Evolutionary conservation across 805 yeast genomes (phyloP), one percentile per base, ranked within the genome.

Genomic region (Candida glaebosa): DNA sequence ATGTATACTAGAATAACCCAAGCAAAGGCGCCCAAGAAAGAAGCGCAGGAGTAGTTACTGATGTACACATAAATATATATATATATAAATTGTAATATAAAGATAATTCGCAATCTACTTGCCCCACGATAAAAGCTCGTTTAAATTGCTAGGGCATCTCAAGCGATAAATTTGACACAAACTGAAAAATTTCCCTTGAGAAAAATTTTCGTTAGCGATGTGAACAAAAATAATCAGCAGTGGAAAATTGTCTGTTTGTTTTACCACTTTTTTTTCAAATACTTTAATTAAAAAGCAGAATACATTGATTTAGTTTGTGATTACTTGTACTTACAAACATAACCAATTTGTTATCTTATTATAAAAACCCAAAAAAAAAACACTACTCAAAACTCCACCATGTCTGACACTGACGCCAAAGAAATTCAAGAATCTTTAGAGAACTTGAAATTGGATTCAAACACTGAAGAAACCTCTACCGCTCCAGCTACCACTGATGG

Each of bases 1-100:
- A 88, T 89, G 96, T 89, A 87, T 61, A 72, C 66, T 46, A 79
- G 82, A 61, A 63, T 82, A 44, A 43, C 38, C 14, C 37, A 34
- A 12, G 38, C 38, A 35, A 25, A 25, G 18, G 4, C 7, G 31
- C 7, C 31, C n/a, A 28, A 28, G 31, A 28, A 28, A 28, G 31
- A 28, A 14, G 31, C 5, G 31, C 5, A 28, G 31, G 5, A 28
- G 12, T 9, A 28, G n/a, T n/a, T n/a, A n/a, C n/a, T n/a, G n/a
- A n/a, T n/a, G n/a, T n/a, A n/a, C n/a, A n/a, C n/a, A n/a, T n/a
- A n/a, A n/a, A n/a, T n/a, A n/a, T n/a, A 22, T 6, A 22, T 22
- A 10, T 22, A 22, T 22, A 22, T 22, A 22, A 7, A 22, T 7
- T 22, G 26, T 22, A 22, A 22, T 22, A 22, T 22, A 22, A 7